These are phyloP conservation scores for Wickerhamiella occidentalis DNA, from an alignment of 805 yeast species.

Conservation along the genomic window DNA sequence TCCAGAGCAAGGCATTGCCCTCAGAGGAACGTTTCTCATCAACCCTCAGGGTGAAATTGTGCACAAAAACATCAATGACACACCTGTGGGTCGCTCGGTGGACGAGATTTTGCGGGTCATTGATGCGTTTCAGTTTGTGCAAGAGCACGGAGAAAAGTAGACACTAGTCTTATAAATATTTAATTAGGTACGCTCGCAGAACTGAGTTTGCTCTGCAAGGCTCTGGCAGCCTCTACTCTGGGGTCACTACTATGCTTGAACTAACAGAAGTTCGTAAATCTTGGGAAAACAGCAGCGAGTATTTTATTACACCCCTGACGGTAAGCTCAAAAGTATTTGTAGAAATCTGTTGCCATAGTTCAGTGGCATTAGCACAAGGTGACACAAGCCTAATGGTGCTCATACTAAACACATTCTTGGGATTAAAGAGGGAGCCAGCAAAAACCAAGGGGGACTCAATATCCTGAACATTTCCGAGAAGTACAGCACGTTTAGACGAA, in stretches of 20 bases:
- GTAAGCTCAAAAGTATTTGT: slow-evolving; percentile 77
- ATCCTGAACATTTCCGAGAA: slow-evolving; percentile 54
- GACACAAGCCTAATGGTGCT: slow-evolving; percentile 60
- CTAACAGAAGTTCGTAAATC: slow-evolving; percentile 22
- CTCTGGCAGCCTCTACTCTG: too few species aligned
- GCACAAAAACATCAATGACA: slow-evolving; percentile 96
- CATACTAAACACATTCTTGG: slow-evolving; percentile 44
- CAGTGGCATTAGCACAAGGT: slow-evolving; percentile 46
- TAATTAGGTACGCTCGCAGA: too few species aligned
- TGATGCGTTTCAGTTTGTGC: slow-evolving; percentile 99
- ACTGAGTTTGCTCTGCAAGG: too few species aligned
- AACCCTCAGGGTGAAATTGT: slow-evolving; percentile 92
- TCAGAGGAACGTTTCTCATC: slow-evolving; percentile 96
- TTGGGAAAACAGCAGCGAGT: slow-evolving; percentile 51
- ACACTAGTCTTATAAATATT: not conserved
- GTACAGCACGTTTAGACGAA: slow-evolving; percentile 44
- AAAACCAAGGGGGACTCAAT: slow-evolving; percentile 67
- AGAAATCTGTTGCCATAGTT: slow-evolving; percentile 58
- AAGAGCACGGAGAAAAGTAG: slow-evolving; percentile 58
- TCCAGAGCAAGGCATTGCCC: slow-evolving; percentile 92
- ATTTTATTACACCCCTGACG: slow-evolving; percentile 68
- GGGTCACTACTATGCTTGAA: slow-evolving; percentile 6
- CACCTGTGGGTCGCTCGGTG: slow-evolving; percentile 98
- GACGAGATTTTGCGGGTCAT: slow-evolving; percentile 95
- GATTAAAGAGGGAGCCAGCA: slow-evolving; percentile 62